Percentiles rank a stretch among this genome's conserved stretches.
Evolutionary conservation across 257 asterid species (phyloP).

Genomic region (Penstemon barbatus): DNA sequence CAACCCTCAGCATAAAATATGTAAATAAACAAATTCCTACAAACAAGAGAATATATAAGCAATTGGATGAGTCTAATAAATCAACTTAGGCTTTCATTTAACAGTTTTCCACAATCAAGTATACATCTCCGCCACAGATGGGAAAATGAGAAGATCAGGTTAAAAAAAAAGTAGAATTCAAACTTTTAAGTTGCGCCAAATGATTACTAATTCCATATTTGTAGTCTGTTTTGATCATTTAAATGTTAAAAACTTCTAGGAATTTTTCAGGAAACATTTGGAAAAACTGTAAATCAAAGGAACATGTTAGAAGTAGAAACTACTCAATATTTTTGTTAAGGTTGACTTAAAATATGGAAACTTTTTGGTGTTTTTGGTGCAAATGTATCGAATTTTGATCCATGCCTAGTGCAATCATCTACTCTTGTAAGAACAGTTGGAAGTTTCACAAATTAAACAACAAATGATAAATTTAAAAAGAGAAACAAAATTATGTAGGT

Average conservation of each 20-base stretch:
- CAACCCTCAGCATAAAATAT: conserved; percentile 12
- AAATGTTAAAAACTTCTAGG: no score
- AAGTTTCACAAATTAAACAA: no score
- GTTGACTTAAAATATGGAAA: no score
- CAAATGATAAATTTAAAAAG: no score
- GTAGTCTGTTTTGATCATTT: no score
- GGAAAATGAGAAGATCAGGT: background rate
- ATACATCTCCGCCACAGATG: conserved; percentile 1
- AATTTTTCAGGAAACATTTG: background rate
- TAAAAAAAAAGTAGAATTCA: background rate
- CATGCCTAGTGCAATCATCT: background rate
- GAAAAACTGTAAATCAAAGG: no score
- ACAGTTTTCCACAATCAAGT: background rate
- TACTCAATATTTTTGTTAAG: no score
- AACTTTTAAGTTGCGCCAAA: background rate
- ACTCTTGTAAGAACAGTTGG: background rate
- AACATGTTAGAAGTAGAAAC: no score
- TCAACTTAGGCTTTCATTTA: background rate
- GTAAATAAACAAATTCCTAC: background rate
- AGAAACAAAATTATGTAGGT: no score
- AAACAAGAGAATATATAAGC: no score
- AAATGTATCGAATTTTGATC: no score
- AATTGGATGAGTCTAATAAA: background rate
- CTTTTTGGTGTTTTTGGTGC: no score
- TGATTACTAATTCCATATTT: background rate